Percentiles rank a stretch among this genome's conserved stretches.
phyloP scores from a whole-genome alignment of 176 grass and related monocot genomes.

The Raddia distichophylla region DNA sequence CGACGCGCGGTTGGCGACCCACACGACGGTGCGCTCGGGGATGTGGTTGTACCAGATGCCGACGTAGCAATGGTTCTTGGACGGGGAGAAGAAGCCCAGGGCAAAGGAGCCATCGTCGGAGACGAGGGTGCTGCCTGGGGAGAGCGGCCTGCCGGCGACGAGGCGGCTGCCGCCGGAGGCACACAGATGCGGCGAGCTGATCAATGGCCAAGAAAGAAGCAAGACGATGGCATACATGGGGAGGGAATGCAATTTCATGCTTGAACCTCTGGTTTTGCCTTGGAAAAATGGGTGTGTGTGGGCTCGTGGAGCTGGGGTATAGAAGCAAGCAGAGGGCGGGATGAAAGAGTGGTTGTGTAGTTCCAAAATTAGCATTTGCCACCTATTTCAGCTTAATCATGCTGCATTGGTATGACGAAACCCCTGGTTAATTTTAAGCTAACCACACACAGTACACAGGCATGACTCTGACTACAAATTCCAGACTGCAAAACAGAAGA shows the following conservation, averaged over 20 bases:
- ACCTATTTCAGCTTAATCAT: not conserved
- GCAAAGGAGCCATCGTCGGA: slow-evolving; percentile 50
- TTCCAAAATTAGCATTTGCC: slow-evolving; percentile 19
- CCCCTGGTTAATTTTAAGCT: not conserved
- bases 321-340: slow-evolving; percentile 8
- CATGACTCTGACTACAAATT: not conserved
- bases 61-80: slow-evolving; percentile 38
- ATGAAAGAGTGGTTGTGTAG: slow-evolving; percentile 36
- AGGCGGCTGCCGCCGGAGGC: slow-evolving; percentile 24
- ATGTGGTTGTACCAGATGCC: slow-evolving; percentile 59
- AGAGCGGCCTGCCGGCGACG: slow-evolving; percentile 31
- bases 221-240: not conserved
- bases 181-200: slow-evolving; percentile 28
- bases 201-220: slow-evolving; percentile 41
- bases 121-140: slow-evolving; percentile 21
- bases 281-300: slow-evolving; percentile 20
- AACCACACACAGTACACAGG: not conserved
- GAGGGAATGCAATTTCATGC: slow-evolving; percentile 3
- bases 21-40: slow-evolving; percentile 32
- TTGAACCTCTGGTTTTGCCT: not conserved
- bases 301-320: slow-evolving; percentile 14
- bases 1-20: slow-evolving; percentile 54
- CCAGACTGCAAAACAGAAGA: not conserved
- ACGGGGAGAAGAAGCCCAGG: slow-evolving; percentile 61
- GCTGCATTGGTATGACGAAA: not conserved